phyloP scores from a whole-genome alignment of 345 rosid genomes.

The Boechera stricta region DNA sequence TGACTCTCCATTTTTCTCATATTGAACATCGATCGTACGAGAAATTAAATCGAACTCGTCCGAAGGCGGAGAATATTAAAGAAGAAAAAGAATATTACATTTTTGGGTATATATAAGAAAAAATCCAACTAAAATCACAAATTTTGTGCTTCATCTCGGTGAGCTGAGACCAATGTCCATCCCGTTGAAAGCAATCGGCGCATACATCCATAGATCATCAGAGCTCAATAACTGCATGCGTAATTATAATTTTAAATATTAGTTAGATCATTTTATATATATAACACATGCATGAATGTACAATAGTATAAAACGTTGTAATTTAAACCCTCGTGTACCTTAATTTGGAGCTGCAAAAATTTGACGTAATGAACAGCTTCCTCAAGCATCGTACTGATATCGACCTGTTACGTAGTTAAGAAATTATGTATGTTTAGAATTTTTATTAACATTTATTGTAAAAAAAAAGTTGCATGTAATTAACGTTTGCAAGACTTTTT shows the following conservation, averaged over 20 bases:
- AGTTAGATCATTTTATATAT: conserved; percentile 8
- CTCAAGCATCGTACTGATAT: conserved; percentile 95
- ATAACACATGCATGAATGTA: background rate
- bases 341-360: conserved; percentile 85
- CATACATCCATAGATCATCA: conserved; percentile 92
- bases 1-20: conserved; percentile 37
- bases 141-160: conserved; percentile 32
- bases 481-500: conserved; percentile 18
- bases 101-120: conserved; percentile 32
- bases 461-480: background rate
- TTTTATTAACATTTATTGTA: background rate
- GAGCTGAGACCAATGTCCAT: conserved; percentile 65
- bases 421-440: conserved; percentile 5
- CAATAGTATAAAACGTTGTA: background rate
- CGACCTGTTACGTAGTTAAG: conserved; percentile 59
- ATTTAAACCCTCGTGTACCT: conserved; percentile 48
- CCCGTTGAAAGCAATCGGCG: conserved; percentile 89
- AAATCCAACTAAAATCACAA: conserved; percentile 21
- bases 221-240: conserved; percentile 74
- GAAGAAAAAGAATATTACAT: conserved; percentile 26
- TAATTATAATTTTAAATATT: background rate
- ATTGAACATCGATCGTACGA: conserved; percentile 44
- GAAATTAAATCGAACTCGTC: conserved; percentile 44
- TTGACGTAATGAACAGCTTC: conserved; percentile 91
- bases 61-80: conserved; percentile 34